These are phyloP conservation scores for Fimicolochytrium jonesii DNA, from an alignment of 192 early-diverging fungal species.

Conservation along the genomic window DNA sequence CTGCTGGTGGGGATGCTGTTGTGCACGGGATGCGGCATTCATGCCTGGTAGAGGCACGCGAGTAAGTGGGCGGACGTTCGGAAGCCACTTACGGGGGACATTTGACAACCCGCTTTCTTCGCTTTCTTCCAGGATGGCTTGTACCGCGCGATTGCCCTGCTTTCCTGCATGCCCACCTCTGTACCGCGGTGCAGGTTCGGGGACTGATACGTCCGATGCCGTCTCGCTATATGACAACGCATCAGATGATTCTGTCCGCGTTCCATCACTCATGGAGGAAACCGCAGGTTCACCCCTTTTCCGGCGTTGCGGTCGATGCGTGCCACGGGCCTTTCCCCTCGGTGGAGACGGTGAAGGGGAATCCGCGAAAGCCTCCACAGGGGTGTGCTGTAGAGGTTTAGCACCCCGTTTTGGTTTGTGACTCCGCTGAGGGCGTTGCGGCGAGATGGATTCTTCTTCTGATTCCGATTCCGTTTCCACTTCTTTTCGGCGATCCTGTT, in stretches of 20 bases:
- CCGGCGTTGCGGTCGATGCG: neutral
- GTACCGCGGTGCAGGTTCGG: neutral
- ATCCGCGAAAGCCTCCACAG: no score
- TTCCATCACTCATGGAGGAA: neutral
- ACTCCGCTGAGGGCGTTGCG: no score
- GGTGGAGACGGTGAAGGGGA: neutral
- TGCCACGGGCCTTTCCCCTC: neutral
- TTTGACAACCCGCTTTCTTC: neutral
- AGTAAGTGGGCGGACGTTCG: neutral
- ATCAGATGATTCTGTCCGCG: neutral
- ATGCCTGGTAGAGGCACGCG: neutral
- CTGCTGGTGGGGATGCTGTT: neutral
- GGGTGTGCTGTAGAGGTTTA: no score
- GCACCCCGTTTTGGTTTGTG: no score
- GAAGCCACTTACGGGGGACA: neutral
- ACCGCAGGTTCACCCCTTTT: neutral
- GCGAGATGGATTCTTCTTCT: no score
- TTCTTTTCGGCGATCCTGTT: no score
- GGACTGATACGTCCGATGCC: neutral
- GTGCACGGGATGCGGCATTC: neutral
- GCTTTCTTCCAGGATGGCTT: constrained; percentile 3
- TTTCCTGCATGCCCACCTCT: no score
- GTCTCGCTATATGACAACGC: neutral
- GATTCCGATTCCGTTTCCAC: no score
- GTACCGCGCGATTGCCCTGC: neutral